Evolutionary conservation across 192 early-diverging fungal genomes (phyloP).

Genomic region (Coemansia furcata): DNA sequence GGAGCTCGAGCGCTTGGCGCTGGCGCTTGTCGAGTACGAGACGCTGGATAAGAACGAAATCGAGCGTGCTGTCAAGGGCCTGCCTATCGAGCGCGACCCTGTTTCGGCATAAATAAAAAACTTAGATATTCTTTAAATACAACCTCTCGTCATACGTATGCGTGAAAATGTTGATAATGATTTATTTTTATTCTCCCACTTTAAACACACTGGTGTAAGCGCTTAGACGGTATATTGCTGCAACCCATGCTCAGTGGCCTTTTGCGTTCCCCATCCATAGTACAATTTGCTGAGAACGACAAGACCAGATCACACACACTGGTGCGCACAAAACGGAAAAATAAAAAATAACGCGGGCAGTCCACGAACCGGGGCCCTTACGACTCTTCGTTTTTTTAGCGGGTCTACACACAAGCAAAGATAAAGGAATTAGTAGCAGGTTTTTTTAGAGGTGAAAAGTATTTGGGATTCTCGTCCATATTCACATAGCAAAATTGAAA

Average conservation of each 20-base stretch:
- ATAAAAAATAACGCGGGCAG: slow-evolving; percentile 1
- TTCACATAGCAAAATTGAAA: too few species aligned
- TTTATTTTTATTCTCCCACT: background rate
- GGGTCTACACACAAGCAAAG: slow-evolving; percentile 11
- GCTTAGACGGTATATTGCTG: background rate
- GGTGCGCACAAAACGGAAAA: background rate
- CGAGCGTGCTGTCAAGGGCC: slow-evolving; percentile 54
- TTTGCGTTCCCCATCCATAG: background rate
- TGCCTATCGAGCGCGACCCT: slow-evolving; percentile 47
- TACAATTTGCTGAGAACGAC: slow-evolving; percentile 1
- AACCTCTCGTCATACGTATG: background rate
- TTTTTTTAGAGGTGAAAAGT: background rate
- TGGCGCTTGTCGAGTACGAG: slow-evolving; percentile 93
- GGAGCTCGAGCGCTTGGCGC: slow-evolving; percentile 87
- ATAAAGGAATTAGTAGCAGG: background rate
- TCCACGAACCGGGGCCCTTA: background rate
- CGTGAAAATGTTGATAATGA: background rate
- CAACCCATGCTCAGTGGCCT: background rate
- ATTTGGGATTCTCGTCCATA: background rate
- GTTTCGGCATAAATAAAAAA: slow-evolving; percentile 1
- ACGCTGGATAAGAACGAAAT: slow-evolving; percentile 91
- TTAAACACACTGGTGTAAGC: slow-evolving; percentile 3
- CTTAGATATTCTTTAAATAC: background rate
- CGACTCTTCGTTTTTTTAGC: slow-evolving; percentile 18
- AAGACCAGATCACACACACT: background rate